Base-by-base conservation (phyloP, 1,284 basidiomycete genomes). In the Ustilago lituana region DNA sequence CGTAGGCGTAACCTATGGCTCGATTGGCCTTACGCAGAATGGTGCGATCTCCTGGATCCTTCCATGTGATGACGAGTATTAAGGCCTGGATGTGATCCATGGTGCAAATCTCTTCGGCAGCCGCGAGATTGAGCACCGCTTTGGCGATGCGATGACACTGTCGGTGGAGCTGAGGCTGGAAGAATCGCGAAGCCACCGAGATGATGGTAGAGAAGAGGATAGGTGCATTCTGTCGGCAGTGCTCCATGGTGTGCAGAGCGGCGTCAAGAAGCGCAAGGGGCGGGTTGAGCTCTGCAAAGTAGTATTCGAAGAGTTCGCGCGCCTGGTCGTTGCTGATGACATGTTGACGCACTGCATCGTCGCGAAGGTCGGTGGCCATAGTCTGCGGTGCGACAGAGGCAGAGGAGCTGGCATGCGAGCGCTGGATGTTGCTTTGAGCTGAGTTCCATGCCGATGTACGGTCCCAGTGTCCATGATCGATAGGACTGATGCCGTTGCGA, bases 31-130 rank as follows among this genome's bases (percentile, higher is more conserved):
- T 79, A 29, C 82, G 65, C 74, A 82, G 79, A 8, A 75, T 74
- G 2, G 81, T 81, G 8, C 74, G 72, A 47, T 84, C 84, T 19
- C 74, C 73, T 5, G 82, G 73, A 38, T 82, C 91, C 82, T 87
- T 90, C 92, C 92, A 93, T 79, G 93, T 93, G 32, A 89, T 91
- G 55, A 92, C 84, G 71, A 91, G 90, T 8, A 90, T 88, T 80
- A 91, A 90, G 24, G 91, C 90, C 82, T 93, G 91, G 3, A 91
- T 88, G 17, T 91, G 87, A 79, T 92, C 91, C 39, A 93, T 87
- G 53, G 87, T 85, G 78, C 91, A 90, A 86, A 87, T 88, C 22
- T 85, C 86, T 64, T 92, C 89, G 12, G 87, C 86, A 74, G 92
- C 93, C 2, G 90, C 89, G n/a, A 89, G 84, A 8, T 89, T 88